Evolutionary conservation across 2,329 filamentous ascomycete genomes (phyloP).

Genomic region (Fusarium papillatum): DNA sequence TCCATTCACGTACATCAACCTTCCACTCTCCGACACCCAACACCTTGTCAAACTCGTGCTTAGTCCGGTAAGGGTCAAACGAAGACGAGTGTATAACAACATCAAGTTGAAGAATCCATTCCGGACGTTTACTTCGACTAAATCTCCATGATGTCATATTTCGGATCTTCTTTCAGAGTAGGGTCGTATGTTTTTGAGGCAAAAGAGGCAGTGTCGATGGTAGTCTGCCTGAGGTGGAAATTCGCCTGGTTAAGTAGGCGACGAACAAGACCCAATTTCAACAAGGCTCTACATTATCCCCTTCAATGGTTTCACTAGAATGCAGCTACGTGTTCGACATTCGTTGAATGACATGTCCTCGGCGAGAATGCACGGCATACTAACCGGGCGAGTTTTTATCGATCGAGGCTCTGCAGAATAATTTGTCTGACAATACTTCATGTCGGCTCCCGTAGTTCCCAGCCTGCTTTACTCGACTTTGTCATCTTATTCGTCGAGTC

Average conservation of each 20-base stretch:
- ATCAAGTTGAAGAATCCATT: not conserved
- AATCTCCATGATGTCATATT: slow-evolving; percentile 5
- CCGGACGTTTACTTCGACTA: not conserved
- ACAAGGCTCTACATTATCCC: not conserved
- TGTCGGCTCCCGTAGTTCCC: not conserved
- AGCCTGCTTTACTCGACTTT: not conserved
- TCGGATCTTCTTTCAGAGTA: not conserved
- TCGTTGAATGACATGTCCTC: not conserved
- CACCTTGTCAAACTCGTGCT: not conserved
- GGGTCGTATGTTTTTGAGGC: not conserved
- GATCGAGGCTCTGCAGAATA: not conserved
- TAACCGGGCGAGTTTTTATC: not conserved
- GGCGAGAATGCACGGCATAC: not conserved
- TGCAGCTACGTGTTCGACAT: not conserved
- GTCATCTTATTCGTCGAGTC: not conserved
- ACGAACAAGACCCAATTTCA: not conserved
- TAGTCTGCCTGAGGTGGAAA: not conserved
- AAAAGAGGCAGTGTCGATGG: not conserved
- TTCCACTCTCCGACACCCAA: not conserved
- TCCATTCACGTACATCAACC: not conserved
- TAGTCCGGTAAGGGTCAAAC: slow-evolving; percentile 4
- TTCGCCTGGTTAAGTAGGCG: slow-evolving; percentile 1
- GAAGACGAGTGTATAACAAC: slow-evolving; percentile 1
- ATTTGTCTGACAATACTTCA: not conserved
- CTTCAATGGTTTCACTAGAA: not conserved